These are phyloP conservation scores for Penicillium sp. DNA, from an alignment of 2,329 filamentous ascomycete genomes.

Conservation along the genomic window DNA sequence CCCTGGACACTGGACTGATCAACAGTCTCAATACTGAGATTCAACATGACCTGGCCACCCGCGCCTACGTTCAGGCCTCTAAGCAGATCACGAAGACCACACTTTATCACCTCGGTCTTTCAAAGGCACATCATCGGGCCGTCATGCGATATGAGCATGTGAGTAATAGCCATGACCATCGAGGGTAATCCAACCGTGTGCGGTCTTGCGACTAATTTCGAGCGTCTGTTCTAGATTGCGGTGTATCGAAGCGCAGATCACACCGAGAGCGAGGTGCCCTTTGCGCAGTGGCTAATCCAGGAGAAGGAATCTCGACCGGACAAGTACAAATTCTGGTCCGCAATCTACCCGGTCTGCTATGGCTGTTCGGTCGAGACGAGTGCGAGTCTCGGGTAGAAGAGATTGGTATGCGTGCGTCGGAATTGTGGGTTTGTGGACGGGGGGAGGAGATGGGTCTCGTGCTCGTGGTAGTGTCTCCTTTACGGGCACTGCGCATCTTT, in stretches of 20 bases:
- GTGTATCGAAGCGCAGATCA: constrained; percentile 27
- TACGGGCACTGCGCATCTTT: too few relatives aligned
- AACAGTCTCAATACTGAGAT: constrained; percentile 12
- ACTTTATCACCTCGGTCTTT: constrained; percentile 23
- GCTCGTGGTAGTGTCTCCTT: too few relatives aligned
- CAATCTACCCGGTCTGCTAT: constrained; percentile 31
- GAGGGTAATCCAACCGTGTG: too few relatives aligned
- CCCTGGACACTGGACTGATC: constrained; percentile 17
- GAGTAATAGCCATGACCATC: neutral
- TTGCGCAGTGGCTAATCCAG: constrained; percentile 29
- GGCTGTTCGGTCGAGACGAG: constrained; percentile 26
- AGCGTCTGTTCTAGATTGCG: constrained; percentile 17
- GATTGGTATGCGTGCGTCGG: neutral
- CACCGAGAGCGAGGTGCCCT: constrained; percentile 23
- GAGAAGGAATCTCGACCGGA: constrained; percentile 18
- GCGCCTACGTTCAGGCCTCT: constrained; percentile 24
- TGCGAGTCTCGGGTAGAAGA: constrained; percentile 17
- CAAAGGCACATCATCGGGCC: constrained; percentile 20
- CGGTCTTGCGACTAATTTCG: too few relatives aligned
- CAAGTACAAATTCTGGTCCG: constrained; percentile 28
- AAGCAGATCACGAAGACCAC: constrained; percentile 18
- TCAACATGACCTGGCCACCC: constrained; percentile 16
- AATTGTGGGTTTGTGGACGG: neutral
- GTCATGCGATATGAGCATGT: constrained; percentile 28
- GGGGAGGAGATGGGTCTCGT: too few relatives aligned